These are phyloP conservation scores for Maudiozyma pseudohumilis DNA, from an alignment of 805 yeast genomes.

Conservation along the genomic window DNA sequence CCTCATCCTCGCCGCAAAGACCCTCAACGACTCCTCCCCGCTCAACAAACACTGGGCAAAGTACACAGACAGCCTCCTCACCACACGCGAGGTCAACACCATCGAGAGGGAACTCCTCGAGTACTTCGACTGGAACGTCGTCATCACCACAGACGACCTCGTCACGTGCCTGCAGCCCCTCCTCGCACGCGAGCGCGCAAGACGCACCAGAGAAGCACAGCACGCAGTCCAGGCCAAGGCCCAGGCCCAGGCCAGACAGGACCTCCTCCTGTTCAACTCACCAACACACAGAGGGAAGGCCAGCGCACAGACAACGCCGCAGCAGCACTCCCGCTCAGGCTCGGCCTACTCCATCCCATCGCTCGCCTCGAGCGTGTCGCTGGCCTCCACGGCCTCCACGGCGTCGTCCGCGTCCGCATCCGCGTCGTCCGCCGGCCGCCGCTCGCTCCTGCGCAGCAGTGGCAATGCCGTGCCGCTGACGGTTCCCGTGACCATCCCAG, in stretches of 20 bases:
- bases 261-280: constrained; percentile 19
- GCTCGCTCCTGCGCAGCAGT: too few species aligned
- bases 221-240: neutral
- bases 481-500: neutral
- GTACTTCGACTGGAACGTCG: constrained; percentile 77
- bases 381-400: constrained; percentile 17
- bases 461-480: neutral
- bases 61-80: constrained; percentile 78
- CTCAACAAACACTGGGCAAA: constrained; percentile 93
- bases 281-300: constrained; percentile 6
- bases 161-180: constrained; percentile 63
- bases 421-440: neutral
- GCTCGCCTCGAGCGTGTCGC: constrained; percentile 32
- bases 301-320: neutral
- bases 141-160: constrained; percentile 62
- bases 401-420: constrained; percentile 1
- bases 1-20: constrained; percentile 83
- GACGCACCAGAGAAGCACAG: constrained; percentile 38
- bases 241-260: constrained; percentile 28
- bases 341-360: constrained; percentile 34
- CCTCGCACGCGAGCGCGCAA: too few species aligned
- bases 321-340: constrained; percentile 23
- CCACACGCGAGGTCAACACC: constrained; percentile 72
- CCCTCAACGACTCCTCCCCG: constrained; percentile 87
- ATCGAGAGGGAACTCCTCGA: constrained; percentile 82